Evolutionary conservation across 1,139 yeast species (phyloP).

Genomic region (Nakaseomyces nivariensis): DNA sequence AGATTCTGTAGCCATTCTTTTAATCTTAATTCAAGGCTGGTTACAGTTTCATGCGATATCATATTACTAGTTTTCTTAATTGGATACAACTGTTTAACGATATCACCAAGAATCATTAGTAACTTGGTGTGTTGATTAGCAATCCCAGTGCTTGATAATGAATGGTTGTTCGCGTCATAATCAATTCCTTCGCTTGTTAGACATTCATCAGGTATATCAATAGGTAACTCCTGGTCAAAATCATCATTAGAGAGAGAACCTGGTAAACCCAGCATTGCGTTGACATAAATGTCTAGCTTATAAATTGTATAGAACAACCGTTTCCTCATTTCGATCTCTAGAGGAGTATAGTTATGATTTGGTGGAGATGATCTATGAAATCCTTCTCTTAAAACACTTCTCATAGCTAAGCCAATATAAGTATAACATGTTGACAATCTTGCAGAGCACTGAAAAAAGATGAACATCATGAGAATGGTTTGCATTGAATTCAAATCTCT

Average conservation of each 20-base stretch:
- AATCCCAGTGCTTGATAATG: slow-evolving; percentile 64
- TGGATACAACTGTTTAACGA: slow-evolving; percentile 49
- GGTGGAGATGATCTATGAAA: slow-evolving; percentile 56
- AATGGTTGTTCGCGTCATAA: slow-evolving; percentile 33
- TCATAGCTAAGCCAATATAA: slow-evolving; percentile 81
- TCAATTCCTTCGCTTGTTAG: slow-evolving; percentile 48
- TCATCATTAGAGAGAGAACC: slow-evolving; percentile 63
- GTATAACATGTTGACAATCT: slow-evolving; percentile 84
- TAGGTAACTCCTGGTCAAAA: slow-evolving; percentile 80
- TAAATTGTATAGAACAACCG: slow-evolving; percentile 81
- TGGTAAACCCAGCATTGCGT: slow-evolving; percentile 83
- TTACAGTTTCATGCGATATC: slow-evolving; percentile 46
- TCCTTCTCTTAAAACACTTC: slow-evolving; percentile 83
- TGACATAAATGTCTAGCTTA: slow-evolving; percentile 85
- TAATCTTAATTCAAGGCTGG: slow-evolving; percentile 61
- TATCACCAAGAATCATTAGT: slow-evolving; percentile 47
- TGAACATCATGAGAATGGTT: slow-evolving; percentile 55
- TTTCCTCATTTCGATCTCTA: slow-evolving; percentile 77
- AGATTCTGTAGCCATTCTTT: slow-evolving; percentile 66
- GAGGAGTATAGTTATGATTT: slow-evolving; percentile 53
- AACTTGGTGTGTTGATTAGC: slow-evolving; percentile 80
- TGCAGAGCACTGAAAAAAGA: slow-evolving; percentile 85
- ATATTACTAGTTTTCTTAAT: slow-evolving; percentile 33
- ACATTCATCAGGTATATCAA: slow-evolving; percentile 79
- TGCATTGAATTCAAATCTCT: slow-evolving; percentile 60